phyloP scores from a whole-genome alignment of 1,284 basidiomycete genomes.

The Cryptococcus sp. region DNA sequence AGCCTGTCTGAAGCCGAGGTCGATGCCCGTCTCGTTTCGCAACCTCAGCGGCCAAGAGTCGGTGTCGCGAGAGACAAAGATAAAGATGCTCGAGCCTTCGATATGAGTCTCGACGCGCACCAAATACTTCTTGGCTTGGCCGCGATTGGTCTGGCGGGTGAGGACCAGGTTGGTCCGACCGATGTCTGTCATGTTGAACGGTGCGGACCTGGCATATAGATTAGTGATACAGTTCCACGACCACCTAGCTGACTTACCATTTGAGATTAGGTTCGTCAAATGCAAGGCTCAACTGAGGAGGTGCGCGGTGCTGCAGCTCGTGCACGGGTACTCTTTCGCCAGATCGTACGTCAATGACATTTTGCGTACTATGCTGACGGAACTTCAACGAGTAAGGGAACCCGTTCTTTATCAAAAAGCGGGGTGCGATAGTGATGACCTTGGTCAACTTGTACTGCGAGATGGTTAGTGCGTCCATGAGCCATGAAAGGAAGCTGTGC shows the following conservation, averaged over 20 bases:
- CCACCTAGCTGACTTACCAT: slow-evolving; percentile 63
- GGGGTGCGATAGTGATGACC: slow-evolving; percentile 86
- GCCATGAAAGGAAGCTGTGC: background rate
- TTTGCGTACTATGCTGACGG: slow-evolving; percentile 73
- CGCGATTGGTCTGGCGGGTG: slow-evolving; percentile 54
- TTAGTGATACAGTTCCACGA: background rate
- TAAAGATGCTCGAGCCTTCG: slow-evolving; percentile 85
- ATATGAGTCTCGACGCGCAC: slow-evolving; percentile 82
- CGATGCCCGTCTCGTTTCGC: slow-evolving; percentile 82
- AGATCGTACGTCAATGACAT: slow-evolving; percentile 60
- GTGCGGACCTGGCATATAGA: slow-evolving; percentile 69
- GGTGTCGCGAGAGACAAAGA: slow-evolving; percentile 68
- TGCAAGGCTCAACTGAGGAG: slow-evolving; percentile 75
- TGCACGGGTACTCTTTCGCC: slow-evolving; percentile 72
- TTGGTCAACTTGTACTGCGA: slow-evolving; percentile 86
- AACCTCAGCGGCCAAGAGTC: slow-evolving; percentile 85
- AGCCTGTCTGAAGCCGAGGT: slow-evolving; percentile 73
- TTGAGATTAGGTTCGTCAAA: slow-evolving; percentile 79
- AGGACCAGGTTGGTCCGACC: slow-evolving; percentile 71
- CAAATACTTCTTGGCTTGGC: slow-evolving; percentile 58
- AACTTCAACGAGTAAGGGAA: slow-evolving; percentile 70
- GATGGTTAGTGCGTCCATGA: background rate
- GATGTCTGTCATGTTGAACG: slow-evolving; percentile 90
- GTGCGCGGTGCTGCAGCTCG: slow-evolving; percentile 62
- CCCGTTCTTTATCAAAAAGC: slow-evolving; percentile 88